Evolutionary conservation across 1,284 basidiomycete species (phyloP), one percentile per base, ranked within the genome.

Genomic region (Tilletia setariae): DNA sequence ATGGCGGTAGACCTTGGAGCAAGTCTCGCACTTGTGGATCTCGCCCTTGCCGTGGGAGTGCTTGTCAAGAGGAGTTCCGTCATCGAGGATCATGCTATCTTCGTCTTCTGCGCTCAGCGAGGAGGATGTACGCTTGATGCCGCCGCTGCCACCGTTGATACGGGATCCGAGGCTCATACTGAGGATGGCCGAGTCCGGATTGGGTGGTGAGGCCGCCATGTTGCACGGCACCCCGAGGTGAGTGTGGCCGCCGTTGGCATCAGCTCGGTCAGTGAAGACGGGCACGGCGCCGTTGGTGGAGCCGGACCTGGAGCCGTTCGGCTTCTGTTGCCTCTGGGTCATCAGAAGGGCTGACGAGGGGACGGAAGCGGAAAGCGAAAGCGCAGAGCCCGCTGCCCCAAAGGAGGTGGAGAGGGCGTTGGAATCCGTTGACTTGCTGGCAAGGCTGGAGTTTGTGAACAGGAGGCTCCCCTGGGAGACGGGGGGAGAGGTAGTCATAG

Each of bases 1-100:
- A 82, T 97, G 94, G 63, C 93, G 89, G 83, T 96, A 96, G 67
- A 94, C 90, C 90, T 94, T 80, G 64, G 72, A 68, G 77, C 73
- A 77, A 79, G 88, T 92, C 85, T 96, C 94, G 84, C 94, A 97
- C 77, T 63, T 63, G 62, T 63, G 43, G 21, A 63, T 63, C 42
- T 44, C 62, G 40, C 43, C 62, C 23, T 63, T 46, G 35, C 62
- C 62, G 25, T 63, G 53, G 19, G 19, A 49, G 28, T 30, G 56
- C 35, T 35, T 53, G 21, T 28, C 51, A 3, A 49, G 46, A 11
- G 35, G 11, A 16, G 7, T 49, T 13, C 51, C 51, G 21, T 80
- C 77, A 11, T 85, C 84, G 49, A 75, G 73, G 1, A 72, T 67
- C 65, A 85, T 83, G 65, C 85, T 82, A 46, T 69, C 56, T 28